Evolutionary conservation across 2,329 filamentous ascomycete genomes (phyloP).

Genomic region (Anthostomella pinea): DNA sequence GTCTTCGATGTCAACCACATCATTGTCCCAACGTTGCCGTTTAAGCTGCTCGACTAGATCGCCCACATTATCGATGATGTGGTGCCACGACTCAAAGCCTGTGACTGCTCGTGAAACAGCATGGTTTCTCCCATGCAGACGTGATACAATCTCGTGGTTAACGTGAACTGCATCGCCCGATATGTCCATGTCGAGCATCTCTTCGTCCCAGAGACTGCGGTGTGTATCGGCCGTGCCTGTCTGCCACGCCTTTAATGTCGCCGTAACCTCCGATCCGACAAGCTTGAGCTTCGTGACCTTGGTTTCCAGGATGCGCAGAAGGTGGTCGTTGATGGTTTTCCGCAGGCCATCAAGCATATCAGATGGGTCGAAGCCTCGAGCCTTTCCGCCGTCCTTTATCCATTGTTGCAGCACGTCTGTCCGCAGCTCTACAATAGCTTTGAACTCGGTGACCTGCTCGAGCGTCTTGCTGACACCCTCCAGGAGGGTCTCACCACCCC

Average conservation of each 20-base stretch:
- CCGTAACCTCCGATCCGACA: constrained; percentile 63
- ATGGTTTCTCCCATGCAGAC: constrained; percentile 69
- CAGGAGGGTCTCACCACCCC: constrained; percentile 57
- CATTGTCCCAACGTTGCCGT: constrained; percentile 72
- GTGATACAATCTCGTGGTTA: constrained; percentile 65
- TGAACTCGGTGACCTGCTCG: constrained; percentile 60
- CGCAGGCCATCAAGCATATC: constrained; percentile 68
- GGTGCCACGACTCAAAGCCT: constrained; percentile 70
- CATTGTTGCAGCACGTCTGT: constrained; percentile 70
- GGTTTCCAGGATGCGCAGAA: constrained; percentile 59
- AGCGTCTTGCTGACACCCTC: constrained; percentile 61
- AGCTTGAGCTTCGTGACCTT: constrained; percentile 63
- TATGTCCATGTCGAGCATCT: constrained; percentile 63
- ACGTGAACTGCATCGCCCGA: constrained; percentile 64
- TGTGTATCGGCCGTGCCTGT: constrained; percentile 48
- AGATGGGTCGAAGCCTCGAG: constrained; percentile 64
- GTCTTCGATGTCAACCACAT: constrained; percentile 70
- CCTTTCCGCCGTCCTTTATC: constrained; percentile 66
- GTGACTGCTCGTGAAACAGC: constrained; percentile 60
- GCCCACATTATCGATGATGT: constrained; percentile 66
- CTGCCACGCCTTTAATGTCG: constrained; percentile 60
- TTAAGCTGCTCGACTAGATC: constrained; percentile 62
- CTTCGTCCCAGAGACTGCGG: constrained; percentile 64
- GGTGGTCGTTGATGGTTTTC: constrained; percentile 63
- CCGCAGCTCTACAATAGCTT: constrained; percentile 66